phyloP scores from a whole-genome alignment of 75 land plant genomes.

The Sequoia sempervirens region DNA sequence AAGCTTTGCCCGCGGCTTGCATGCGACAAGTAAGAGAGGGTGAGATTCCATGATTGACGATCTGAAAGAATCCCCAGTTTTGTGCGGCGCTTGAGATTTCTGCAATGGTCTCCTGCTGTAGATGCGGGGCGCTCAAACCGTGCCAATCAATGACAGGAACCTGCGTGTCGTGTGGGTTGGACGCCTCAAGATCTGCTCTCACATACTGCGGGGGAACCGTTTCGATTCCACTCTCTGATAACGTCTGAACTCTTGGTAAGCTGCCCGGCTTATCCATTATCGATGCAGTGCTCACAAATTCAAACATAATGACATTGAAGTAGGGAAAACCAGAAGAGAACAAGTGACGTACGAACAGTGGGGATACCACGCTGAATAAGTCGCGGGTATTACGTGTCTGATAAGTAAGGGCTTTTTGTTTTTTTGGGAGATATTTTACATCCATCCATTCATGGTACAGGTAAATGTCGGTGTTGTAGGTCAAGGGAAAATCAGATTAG shows the following conservation, averaged over 20 bases:
- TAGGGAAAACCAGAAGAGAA: too few relatives aligned
- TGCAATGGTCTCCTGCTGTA: neutral
- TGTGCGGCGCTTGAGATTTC: neutral
- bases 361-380: too few relatives aligned
- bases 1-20: neutral
- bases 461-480: too few relatives aligned
- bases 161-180: neutral
- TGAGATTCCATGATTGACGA: neutral
- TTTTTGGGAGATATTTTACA: too few relatives aligned
- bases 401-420: too few relatives aligned
- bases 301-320: neutral
- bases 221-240: slow-evolving; percentile 5
- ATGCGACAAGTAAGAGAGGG: neutral
- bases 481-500: too few relatives aligned
- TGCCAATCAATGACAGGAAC: slow-evolving; percentile 1
- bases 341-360: too few relatives aligned
- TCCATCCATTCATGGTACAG: too few relatives aligned
- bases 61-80: slow-evolving; percentile 2
- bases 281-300: neutral
- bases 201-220: neutral
- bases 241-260: neutral
- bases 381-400: too few relatives aligned
- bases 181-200: neutral
- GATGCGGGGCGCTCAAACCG: neutral
- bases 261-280: neutral